Conservation (phyloP, 148 eudicot species). For the Linanthus parryae region DNA sequence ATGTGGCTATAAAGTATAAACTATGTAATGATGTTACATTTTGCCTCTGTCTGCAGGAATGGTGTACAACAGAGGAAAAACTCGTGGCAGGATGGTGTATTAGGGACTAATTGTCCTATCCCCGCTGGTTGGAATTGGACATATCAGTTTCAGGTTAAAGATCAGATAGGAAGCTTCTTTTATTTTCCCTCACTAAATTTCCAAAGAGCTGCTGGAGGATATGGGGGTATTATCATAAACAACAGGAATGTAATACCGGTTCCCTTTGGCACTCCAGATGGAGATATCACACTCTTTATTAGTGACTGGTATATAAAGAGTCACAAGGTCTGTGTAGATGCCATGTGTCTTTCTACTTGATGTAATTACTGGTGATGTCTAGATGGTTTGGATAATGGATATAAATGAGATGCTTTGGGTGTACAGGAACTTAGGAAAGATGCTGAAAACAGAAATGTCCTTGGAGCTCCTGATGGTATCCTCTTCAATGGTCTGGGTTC, state of each 20-base stretch:
- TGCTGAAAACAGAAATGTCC: constrained; percentile 52
- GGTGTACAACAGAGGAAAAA: constrained; percentile 88
- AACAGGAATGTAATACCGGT: constrained; percentile 76
- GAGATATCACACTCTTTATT: constrained; percentile 84
- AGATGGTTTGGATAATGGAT: constrained; percentile 1
- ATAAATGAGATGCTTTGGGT: constrained; percentile 16
- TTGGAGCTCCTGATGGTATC: constrained; percentile 90
- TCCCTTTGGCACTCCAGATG: constrained; percentile 92
- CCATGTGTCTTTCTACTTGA: constrained; percentile 6
- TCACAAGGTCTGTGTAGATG: constrained; percentile 60
- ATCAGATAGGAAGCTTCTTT: constrained; percentile 97
- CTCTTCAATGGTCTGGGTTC: constrained; percentile 90
- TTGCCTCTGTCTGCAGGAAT: constrained; percentile 56
- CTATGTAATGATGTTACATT: neutral
- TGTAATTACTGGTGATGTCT: constrained; percentile 5
- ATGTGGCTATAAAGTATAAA: neutral
- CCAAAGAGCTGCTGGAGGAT: constrained; percentile 93
- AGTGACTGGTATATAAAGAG: constrained; percentile 88
- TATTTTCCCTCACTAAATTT: constrained; percentile 89
- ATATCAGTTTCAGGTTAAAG: constrained; percentile 92
- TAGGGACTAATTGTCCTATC: constrained; percentile 93
- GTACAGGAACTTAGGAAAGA: constrained; percentile 70
- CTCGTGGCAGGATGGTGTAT: constrained; percentile 98
- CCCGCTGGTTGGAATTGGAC: constrained; percentile 99
- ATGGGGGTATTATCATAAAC: constrained; percentile 88